These are phyloP conservation scores for Echeveria elegans DNA, from an alignment of 164 flowering plant species.

Conservation along the genomic window DNA sequence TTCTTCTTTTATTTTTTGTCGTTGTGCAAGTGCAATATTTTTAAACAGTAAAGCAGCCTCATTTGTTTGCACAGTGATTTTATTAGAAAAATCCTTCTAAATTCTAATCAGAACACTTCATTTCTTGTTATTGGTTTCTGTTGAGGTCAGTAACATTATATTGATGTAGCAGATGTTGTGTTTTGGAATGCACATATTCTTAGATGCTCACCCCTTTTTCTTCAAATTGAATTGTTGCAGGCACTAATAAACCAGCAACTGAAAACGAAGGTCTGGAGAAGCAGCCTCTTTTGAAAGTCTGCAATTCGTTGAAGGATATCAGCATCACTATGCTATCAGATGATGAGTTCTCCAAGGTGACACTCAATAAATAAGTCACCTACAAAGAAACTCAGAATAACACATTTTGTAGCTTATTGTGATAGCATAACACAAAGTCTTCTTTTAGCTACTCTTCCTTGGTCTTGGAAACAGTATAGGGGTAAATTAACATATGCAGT, in stretches of 20 bases:
- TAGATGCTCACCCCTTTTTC: neutral
- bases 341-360: constrained; percentile 33
- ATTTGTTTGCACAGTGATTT: neutral
- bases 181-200: neutral
- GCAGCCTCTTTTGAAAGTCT: constrained; percentile 21
- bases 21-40: no score
- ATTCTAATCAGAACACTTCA: neutral
- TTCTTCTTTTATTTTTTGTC: no score
- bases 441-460: no score
- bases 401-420: neutral
- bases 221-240: constrained; percentile 3
- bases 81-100: neutral
- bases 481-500: neutral
- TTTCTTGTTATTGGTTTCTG: neutral
- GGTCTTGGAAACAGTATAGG: no score
- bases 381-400: neutral
- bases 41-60: no score
- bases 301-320: constrained; percentile 20
- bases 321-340: constrained; percentile 25
- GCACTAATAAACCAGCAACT: neutral
- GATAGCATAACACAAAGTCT: neutral
- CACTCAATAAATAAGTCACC: no score
- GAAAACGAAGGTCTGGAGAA: constrained; percentile 5
- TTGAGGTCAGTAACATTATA: neutral
- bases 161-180: neutral